Evolutionary conservation across 2,329 filamentous ascomycete species (phyloP).

Genomic region (Ascochyta fabae): DNA sequence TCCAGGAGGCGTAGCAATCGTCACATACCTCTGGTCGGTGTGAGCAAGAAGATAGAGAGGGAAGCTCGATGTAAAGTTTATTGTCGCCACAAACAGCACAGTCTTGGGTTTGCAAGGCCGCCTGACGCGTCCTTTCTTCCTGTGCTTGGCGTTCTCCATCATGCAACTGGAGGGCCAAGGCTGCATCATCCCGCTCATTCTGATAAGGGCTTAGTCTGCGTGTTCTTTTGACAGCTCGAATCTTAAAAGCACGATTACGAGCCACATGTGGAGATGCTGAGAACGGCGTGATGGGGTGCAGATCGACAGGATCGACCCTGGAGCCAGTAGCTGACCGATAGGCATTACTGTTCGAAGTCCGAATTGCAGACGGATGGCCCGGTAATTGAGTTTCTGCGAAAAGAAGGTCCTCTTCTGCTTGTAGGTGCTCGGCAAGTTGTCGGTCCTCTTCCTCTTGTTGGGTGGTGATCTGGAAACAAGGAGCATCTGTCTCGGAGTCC

Average conservation of each 20-base stretch:
- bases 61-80: slow-evolving; percentile 22
- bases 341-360: no score
- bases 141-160: background rate
- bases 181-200: slow-evolving; percentile 7
- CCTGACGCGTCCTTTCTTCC: background rate
- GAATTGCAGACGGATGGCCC: no score
- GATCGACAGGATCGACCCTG: background rate
- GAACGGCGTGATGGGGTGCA: background rate
- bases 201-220: background rate
- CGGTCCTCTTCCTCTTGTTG: background rate
- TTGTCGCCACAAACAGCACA: slow-evolving; percentile 34
- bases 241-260: background rate
- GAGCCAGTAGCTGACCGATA: background rate
- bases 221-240: no score
- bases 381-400: background rate
- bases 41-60: slow-evolving; percentile 37
- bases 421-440: background rate
- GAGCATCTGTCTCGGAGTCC: no score
- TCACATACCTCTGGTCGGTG: slow-evolving; percentile 46
- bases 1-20: slow-evolving; percentile 49
- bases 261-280: background rate
- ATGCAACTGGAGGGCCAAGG: slow-evolving; percentile 15
- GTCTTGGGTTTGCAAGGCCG: slow-evolving; percentile 10
- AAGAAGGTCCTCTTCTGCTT: background rate
- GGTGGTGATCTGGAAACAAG: no score